Evolutionary conservation across 805 yeast species (phyloP), one percentile per base, ranked within the genome.

Genomic region (Ogataea ramenticola): DNA sequence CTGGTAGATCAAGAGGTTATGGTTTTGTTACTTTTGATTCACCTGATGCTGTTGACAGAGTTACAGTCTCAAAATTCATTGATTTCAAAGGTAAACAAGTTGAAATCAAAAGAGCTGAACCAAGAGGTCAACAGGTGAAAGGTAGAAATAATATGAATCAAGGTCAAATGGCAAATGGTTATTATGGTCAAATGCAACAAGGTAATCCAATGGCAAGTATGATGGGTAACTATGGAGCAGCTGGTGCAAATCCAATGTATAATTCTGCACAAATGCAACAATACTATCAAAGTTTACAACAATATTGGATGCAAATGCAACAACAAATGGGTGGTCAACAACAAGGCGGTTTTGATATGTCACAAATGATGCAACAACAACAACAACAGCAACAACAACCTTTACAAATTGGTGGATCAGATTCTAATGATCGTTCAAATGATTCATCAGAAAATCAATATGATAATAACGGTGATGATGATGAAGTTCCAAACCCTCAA

Each of bases 1-100:
- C 97, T 4, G 97, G 98, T 47, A 79, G 95, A 58, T 88, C 96
- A 2, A 79, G 98, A 68, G 99, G 99, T 22, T 91, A 89, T 64
- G 99, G 99, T 1, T 91, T 91, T 64, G 89, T 91, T 50, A 91
- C 99, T 14, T 91, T 85, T 66, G 98, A 91, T 58, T 79, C 95
- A 17, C 95, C 96, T 20, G 90, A 84, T 39, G 96, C 96, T 15
- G 96, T 91, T 38, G 97, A 90, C 56, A 74, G 80, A 53, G 95
- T 87, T 44, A 81, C 93, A 44, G 83, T 80, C 46, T 84, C 83
- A 62, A 85, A 84, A 63, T 88, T 80, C 58, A 75, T 91, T 50
- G 79, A 81, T 45, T 80, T 91, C 55, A 89, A 88, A 58, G 96
- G 96, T 40, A 86, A 84, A 57, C 74, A 82, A 44, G 82, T 85